Evolutionary conservation across 495 filamentous ascomycete species (phyloP), one percentile per base, ranked within the genome.

Genomic region (Talaromyces borbonicus): DNA sequence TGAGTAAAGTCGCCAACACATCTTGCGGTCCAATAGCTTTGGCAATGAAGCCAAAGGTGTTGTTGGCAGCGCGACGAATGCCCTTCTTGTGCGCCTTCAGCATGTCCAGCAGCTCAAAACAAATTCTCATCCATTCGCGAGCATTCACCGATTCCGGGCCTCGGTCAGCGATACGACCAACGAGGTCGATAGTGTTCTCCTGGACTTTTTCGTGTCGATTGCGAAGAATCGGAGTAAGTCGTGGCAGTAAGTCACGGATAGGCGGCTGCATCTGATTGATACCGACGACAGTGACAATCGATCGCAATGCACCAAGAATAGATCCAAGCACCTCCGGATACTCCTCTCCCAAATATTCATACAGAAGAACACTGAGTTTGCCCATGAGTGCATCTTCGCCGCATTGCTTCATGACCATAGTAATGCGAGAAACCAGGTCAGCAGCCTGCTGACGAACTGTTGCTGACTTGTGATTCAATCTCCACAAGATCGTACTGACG

Each of bases 151-250:
- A 86, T 58, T 97, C 90, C 7, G 93, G 87, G 9, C 92, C 93
- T 53, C 93, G 85, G 61, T 99, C 93, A 31, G 93, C 93, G 54
- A 97, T 97, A 73, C 93, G 92, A 52, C 93, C 93, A 35, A 99
- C 92, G 4, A 99, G 74, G 59, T 99, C 93, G 56, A 99, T 97
- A n/a, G 92, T 95, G 65, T 99, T 99, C 54, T 99, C 93, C 62
- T 99, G 93, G 31, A 99, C 93, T 65, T 99, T 99, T 62, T 99
- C 93, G 72, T 99, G 93, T 38, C 93, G 85, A 67, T 99, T 99
- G 45, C 93, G 87, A 37, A 99, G 73, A 57, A 98, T 98, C 12
- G 92, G 92, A 1, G 92, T 97, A 18, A 99, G 79, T 22, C 93
- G 87, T 8, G 93, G 93, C 3, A 99, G 79, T 6, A 99, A 78